A percentile compares a stretch with the other conserved stretches of the same genome.
phyloP scores from a whole-genome alignment of 371 early-diverging fungal genomes.

The Batrachochytrium dendrobatidis region DNA sequence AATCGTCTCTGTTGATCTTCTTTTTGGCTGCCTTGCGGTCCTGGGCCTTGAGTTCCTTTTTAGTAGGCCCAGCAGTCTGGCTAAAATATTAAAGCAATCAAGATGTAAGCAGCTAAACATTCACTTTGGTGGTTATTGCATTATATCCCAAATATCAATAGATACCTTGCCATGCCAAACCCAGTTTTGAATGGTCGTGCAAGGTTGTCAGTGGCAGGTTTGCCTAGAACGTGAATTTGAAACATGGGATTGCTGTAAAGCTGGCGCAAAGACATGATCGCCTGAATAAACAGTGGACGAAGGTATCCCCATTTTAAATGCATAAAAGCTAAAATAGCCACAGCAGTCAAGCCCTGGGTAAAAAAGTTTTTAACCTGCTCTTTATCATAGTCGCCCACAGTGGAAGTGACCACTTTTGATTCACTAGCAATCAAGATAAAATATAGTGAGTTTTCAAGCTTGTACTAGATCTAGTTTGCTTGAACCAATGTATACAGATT shows the following conservation, averaged over 20 bases:
- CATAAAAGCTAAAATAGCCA: constrained; percentile 67
- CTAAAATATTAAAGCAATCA: neutral
- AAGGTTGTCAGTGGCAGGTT: constrained; percentile 70
- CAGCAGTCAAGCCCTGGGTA: constrained; percentile 59
- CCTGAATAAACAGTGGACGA: constrained; percentile 85
- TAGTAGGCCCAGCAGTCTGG: constrained; percentile 4
- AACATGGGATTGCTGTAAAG: constrained; percentile 63
- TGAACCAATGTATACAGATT: neutral
- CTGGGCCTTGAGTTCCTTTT: constrained; percentile 38
- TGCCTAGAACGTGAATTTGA: constrained; percentile 72
- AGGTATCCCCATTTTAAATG: constrained; percentile 84
- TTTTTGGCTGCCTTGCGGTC: constrained; percentile 43
- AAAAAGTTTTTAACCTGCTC: constrained; percentile 65
- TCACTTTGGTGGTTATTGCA: constrained; percentile 9
- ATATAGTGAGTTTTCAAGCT: neutral
- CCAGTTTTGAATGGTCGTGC: constrained; percentile 73
- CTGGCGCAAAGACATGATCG: constrained; percentile 72
- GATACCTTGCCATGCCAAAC: neutral
- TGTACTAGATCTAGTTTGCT: neutral
- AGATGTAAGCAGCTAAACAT: neutral
- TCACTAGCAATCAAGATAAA: constrained; percentile 11
- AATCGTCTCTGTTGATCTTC: constrained; percentile 24
- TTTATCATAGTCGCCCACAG: constrained; percentile 72
- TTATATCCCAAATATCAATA: constrained; percentile 1
- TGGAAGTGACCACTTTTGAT: constrained; percentile 52